Conservation (phyloP, 1,284 basidiomycete genomes). For the Rhizopogon parksii region DNA sequence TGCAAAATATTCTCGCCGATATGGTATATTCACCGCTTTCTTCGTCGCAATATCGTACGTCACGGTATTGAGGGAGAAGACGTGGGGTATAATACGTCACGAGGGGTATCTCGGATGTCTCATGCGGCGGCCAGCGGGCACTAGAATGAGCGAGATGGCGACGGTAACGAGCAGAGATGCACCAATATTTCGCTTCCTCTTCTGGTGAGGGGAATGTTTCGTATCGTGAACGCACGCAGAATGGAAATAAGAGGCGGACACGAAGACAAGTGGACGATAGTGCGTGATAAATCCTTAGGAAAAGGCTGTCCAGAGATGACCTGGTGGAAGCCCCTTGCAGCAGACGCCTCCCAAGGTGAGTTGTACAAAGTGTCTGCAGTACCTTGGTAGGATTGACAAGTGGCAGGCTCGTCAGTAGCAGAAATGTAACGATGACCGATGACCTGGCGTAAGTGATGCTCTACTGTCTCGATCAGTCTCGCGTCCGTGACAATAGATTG, state of each 20-base stretch:
- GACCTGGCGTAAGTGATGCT: background rate
- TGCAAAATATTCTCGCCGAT: constrained; percentile 29
- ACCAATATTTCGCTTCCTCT: constrained; percentile 29
- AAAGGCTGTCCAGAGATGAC: constrained; percentile 7
- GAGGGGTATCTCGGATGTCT: constrained; percentile 8
- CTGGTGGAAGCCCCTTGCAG: background rate
- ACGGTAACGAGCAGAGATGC: constrained; percentile 19
- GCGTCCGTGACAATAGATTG: background rate
- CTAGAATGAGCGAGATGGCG: constrained; percentile 15
- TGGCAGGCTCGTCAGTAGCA: constrained; percentile 9
- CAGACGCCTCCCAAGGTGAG: constrained; percentile 10
- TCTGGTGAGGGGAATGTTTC: constrained; percentile 17
- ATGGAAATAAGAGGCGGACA: constrained; percentile 9
- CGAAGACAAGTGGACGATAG: constrained; percentile 16
- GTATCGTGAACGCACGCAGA: constrained; percentile 12
- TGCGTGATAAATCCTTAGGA: constrained; percentile 10
- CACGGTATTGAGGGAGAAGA: constrained; percentile 25
- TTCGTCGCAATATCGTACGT: background rate
- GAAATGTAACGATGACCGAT: constrained; percentile 7
- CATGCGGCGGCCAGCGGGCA: background rate
- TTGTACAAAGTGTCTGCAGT: constrained; percentile 3
- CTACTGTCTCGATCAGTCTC: background rate
- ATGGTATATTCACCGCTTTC: constrained; percentile 14
- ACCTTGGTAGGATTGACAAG: constrained; percentile 5
- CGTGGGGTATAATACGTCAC: constrained; percentile 26